phyloP scores from a whole-genome alignment of 257 asterid genomes.

The Paulownia fortunei region DNA sequence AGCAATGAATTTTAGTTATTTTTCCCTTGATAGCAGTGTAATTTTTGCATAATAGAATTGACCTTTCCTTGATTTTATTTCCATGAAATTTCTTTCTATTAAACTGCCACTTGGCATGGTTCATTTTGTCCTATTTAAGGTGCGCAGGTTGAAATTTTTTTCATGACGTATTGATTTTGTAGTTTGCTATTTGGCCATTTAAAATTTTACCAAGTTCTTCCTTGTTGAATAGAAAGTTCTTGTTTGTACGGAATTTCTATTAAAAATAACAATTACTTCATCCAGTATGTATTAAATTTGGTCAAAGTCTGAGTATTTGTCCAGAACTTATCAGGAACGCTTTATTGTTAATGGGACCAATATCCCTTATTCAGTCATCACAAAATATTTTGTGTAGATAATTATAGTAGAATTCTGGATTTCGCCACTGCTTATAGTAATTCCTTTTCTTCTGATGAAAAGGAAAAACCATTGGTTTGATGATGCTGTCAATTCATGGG shows the following conservation, averaged over 20 bases:
- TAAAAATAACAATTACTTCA: neutral
- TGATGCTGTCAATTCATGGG: conserved; percentile 12
- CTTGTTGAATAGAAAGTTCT: neutral
- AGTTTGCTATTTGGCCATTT: neutral
- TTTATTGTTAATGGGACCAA: neutral
- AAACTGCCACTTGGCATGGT: neutral
- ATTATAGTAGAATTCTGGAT: neutral
- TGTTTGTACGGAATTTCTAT: neutral
- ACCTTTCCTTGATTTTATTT: neutral
- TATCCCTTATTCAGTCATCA: neutral
- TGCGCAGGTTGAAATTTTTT: neutral
- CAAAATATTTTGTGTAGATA: neutral
- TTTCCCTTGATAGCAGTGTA: neutral
- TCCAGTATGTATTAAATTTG: neutral
- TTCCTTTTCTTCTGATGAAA: neutral
- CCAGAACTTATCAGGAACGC: neutral
- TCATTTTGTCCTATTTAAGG: neutral
- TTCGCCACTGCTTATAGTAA: neutral
- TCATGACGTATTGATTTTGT: neutral
- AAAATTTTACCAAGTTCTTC: conserved; percentile 4
- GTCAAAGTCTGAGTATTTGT: conserved; percentile 4
- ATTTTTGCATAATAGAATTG: neutral
- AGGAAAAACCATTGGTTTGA: neutral
- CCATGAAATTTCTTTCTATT: neutral
- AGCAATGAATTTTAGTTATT: neutral